Percentiles rank a stretch among this genome's conserved stretches.
These are phyloP conservation scores for Crithidia fasciculata DNA, from an alignment of 208 protist species.

Conservation along the genomic window DNA sequence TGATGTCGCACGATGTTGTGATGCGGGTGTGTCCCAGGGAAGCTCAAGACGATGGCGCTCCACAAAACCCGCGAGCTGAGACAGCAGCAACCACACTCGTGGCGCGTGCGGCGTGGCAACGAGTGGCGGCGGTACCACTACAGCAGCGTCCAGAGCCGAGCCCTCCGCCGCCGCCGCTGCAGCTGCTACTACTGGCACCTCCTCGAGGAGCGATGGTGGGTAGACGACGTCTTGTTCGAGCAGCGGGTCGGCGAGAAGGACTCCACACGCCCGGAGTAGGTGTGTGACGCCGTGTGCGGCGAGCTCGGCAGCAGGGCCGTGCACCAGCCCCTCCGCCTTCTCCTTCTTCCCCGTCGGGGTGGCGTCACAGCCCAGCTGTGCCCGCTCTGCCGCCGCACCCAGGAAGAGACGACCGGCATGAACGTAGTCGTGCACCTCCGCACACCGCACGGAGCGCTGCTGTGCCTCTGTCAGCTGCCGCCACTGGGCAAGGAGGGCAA, in stretches of 20 bases:
- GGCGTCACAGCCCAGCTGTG: slow-evolving; percentile 6
- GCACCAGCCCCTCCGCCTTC: not conserved
- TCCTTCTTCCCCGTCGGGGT: not conserved
- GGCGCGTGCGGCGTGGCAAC: slow-evolving; percentile 16
- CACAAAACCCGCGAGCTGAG: slow-evolving; percentile 15
- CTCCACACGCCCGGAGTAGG: slow-evolving; percentile 23
- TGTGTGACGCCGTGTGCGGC: slow-evolving; percentile 32
- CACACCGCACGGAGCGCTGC: slow-evolving; percentile 18
- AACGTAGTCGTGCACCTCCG: slow-evolving; percentile 25
- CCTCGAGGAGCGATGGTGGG: slow-evolving; percentile 6
- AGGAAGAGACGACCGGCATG: slow-evolving; percentile 21
- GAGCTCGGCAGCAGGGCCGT: slow-evolving; percentile 1
- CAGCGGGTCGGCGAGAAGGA: slow-evolving; percentile 15
- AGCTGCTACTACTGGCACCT: not conserved
- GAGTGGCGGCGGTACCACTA: not conserved
- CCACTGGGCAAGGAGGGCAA: slow-evolving; percentile 15
- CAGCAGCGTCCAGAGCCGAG: too few relatives aligned
- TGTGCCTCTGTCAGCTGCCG: slow-evolving; percentile 14
- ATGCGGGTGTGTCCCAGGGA: slow-evolving; percentile 5
- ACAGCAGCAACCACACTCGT: slow-evolving; percentile 25
- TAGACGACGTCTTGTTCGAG: slow-evolving; percentile 20
- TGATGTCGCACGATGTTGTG: not conserved
- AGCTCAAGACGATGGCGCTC: slow-evolving; percentile 13
- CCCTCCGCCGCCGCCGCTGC: not conserved
- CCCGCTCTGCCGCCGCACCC: slow-evolving; percentile 15